Evolutionary conservation across 305 asterid genomes (phyloP), one percentile per base, ranked within the genome.

Genomic region (Rubia tinctorum): DNA sequence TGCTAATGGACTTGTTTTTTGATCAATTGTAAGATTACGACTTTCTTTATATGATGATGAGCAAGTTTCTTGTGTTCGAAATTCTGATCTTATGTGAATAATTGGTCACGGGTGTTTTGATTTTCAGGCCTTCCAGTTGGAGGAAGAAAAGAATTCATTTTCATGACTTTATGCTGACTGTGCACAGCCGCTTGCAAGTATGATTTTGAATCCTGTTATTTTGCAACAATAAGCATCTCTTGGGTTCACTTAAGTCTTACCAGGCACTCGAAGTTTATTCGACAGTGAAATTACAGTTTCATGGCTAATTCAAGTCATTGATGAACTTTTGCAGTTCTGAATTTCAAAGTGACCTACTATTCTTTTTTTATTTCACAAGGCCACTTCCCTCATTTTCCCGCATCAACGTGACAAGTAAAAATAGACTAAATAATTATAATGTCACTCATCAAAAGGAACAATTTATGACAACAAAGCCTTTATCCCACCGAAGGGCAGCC

Each of bases 61-160:
- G 51, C 17, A 76, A 60, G 66, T 42, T 73, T 71, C 62, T 13
- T 47, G 12, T 58, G 30, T 65, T 70, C 60, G n/a, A 64, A 67
- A 23, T 61, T 13, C 13, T 70, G 37, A 40, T 34, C 49, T 44
- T 5, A 23, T 39, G 27, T 37, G 30, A 72, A 71, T 64, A 22
- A 30, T 12, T 40, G 17, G 30, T 20, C 8, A 56, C 23, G 37
- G 45, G 14, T 22, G 11, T 40, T 51, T 56, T 9, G 10, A 71
- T 74, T n/a, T 62, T 77, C 93, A 95, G 99, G 80, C 96, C 99
- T 75, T 65, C 51, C 80, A 85, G 80, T 77, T 95, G 99, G 99
- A 92, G 99, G 88, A 95, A 90, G 86, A 95, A 88, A 88, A 88
- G 99, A 84, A 92, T 89, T 80, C 99, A 95, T 87, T 92, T 95